Evolutionary conservation across 2,329 filamentous ascomycete species (phyloP), one percentile per base, ranked within the genome.

Genomic region (Sarocladiaceae sp.): DNA sequence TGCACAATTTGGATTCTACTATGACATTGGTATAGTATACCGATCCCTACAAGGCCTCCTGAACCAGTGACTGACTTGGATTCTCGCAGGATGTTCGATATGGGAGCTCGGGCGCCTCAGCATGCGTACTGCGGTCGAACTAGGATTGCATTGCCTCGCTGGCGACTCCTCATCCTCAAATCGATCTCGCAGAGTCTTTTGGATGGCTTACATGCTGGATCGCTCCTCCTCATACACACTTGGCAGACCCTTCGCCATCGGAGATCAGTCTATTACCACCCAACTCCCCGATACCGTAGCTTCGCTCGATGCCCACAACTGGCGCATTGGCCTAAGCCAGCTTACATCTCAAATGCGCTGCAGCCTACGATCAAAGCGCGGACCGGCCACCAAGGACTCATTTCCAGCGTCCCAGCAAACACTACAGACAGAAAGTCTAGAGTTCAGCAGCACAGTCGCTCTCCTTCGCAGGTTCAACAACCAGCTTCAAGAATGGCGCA

Each of bases 61-160:
- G 17, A 42, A 22, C 11, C 6, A 7, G 37, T 42, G 15, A 42
- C 37, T 42, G 17, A 42, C 23, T 6, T 7, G 18, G 12, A 11
- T 11, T 42, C 18, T n/a, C 15, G 18, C 4, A 50, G 52, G 46
- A 3, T 54, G 53, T 35, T 54, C 53, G 17, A 40, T 54, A 18
- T 54, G 53, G 53, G 53, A 54, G 20, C 53, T 54, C 4, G 42
- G 53, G 11, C 33, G 53, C 2, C 28, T 54, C 2, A 52, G 53
- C 26, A 50, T 54, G 4, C 37, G 53, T 3, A 52, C 48, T 18
- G 35, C 40, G n/a, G 33, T 54, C 17, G 53, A 54, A 20, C 35
- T 54, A 3, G 35, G 28, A 22, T 18, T 54, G 22, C 53, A 54
- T 37, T 31, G 31, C 23, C 7, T 20, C 18, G 11, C 17, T 25